Evolutionary conservation across 169 alveolate genomes (phyloP).

Genomic region (Plasmodium vinckei): DNA sequence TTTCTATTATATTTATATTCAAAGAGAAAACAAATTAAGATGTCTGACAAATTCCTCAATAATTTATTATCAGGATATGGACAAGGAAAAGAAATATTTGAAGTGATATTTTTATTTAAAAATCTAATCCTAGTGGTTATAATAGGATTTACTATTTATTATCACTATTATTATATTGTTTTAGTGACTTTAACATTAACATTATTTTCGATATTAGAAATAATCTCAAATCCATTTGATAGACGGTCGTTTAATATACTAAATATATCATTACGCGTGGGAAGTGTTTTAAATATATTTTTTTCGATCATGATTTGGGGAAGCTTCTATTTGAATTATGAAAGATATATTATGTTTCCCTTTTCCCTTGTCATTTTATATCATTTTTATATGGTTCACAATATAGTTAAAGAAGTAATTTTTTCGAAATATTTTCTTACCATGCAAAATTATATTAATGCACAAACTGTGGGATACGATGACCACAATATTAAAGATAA

Average conservation of each 20-base stretch:
- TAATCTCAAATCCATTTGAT: conserved; percentile 64
- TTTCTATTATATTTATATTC: conserved; percentile 33
- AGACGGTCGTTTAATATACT: conserved; percentile 67
- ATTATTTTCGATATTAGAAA: conserved; percentile 50
- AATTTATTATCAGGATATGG: conserved; percentile 72
- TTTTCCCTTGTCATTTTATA: conserved; percentile 21
- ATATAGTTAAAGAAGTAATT: conserved; percentile 44
- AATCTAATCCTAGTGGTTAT: conserved; percentile 24
- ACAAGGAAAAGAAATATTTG: conserved; percentile 64
- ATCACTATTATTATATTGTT: conserved; percentile 45
- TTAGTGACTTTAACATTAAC: conserved; percentile 44
- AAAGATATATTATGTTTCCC: conserved; percentile 29
- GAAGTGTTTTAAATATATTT: conserved; percentile 50
- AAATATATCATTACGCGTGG: conserved; percentile 47
- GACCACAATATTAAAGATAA: conserved; percentile 29
- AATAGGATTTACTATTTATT: conserved; percentile 32
- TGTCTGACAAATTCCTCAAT: conserved; percentile 21
- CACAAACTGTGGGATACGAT: conserved; percentile 16
- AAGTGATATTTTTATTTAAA: conserved; percentile 52
- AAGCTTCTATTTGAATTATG: conserved; percentile 55
- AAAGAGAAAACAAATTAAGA: conserved; percentile 24
- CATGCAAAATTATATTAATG: conserved; percentile 11
- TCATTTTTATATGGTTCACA: conserved; percentile 56
- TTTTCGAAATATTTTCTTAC: conserved; percentile 31
- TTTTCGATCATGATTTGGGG: conserved; percentile 69